Conservation (phyloP, 306 rosid species). For the Dicorynia guianensis region DNA sequence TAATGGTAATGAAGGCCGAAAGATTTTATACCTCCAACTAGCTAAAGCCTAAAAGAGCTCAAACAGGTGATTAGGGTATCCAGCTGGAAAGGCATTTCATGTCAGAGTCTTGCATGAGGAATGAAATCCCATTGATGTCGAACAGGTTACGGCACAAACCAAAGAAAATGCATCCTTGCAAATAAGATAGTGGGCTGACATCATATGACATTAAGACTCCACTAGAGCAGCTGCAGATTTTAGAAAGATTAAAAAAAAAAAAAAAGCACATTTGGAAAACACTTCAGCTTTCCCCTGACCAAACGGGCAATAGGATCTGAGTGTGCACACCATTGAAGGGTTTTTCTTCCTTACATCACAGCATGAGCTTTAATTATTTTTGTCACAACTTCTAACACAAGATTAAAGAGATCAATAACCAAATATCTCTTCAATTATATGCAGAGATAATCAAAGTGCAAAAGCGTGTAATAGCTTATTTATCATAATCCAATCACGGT, state of each 20-base stretch:
- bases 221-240: conserved; percentile 25
- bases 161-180: conserved; percentile 29
- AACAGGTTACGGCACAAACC: conserved; percentile 34
- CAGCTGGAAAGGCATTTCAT: conserved; percentile 45
- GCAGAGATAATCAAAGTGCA: neutral
- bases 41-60: conserved; percentile 44
- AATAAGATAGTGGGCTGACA: conserved; percentile 29
- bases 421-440: neutral
- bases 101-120: conserved; percentile 35
- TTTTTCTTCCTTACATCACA: neutral
- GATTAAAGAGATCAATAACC: neutral
- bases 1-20: conserved; percentile 40
- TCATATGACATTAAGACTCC: conserved; percentile 21
- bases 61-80: conserved; percentile 48
- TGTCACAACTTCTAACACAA: conserved; percentile 3
- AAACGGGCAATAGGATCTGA: neutral
- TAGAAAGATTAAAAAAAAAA: conserved; percentile 13
- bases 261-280: neutral
- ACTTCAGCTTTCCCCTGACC: neutral
- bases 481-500: neutral
- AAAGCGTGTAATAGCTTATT: neutral
- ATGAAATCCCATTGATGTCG: conserved; percentile 44
- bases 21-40: conserved; percentile 29
- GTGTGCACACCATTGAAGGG: conserved; percentile 1
- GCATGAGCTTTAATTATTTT: neutral